phyloP scores from a whole-genome alignment of 2,329 filamentous ascomycete genomes.

The Talaromyces sp. region DNA sequence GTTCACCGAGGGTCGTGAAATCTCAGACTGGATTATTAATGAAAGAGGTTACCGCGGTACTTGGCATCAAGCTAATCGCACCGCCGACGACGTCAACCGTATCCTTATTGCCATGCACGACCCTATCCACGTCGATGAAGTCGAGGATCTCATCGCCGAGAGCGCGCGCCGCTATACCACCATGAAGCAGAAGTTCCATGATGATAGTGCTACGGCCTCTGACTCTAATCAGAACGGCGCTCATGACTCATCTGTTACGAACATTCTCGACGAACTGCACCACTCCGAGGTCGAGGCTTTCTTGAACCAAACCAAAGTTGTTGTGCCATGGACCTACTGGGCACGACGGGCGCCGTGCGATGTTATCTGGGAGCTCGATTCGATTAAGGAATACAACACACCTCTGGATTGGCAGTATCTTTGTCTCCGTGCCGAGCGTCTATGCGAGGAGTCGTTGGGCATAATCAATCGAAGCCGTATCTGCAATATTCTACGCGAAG shows the following conservation, averaged over 20 bases:
- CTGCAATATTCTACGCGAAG: conserved; percentile 8
- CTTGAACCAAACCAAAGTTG: background rate
- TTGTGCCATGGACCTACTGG: conserved; percentile 9
- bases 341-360: conserved; percentile 6
- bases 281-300: conserved; percentile 10
- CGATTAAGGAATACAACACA: background rate
- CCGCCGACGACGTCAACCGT: conserved; percentile 3
- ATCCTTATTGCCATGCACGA: conserved; percentile 10
- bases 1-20: background rate
- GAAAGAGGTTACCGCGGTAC: background rate
- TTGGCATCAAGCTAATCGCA: background rate
- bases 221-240: background rate
- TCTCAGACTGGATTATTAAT: conserved; percentile 11
- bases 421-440: conserved; percentile 12
- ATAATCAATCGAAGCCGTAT: conserved; percentile 13
- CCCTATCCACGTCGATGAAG: conserved; percentile 5
- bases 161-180: conserved; percentile 4
- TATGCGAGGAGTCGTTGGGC: conserved; percentile 14
- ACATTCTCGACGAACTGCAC: conserved; percentile 5
- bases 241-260: background rate
- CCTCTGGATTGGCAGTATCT: conserved; percentile 15
- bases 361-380: conserved; percentile 11
- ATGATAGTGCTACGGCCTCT: background rate
- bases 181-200: background rate
- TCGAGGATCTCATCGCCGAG: conserved; percentile 14